Evolutionary conservation across 2,329 filamentous ascomycete genomes (phyloP).

Genomic region (Bretziella fagacearum): DNA sequence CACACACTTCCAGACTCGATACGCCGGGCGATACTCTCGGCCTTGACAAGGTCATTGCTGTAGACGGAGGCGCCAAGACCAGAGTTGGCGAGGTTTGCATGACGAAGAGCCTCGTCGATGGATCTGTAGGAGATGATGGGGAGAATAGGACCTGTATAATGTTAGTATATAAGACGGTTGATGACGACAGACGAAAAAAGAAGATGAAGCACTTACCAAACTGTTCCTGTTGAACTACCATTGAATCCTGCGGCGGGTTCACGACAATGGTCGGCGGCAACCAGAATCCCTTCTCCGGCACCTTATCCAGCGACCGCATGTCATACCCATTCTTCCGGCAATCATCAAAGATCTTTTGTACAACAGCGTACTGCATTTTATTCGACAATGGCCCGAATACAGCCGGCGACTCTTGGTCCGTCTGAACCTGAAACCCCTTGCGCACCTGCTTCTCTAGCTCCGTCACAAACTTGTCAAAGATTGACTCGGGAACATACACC

Average conservation of each 20-base stretch:
- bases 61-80: conserved; percentile 43
- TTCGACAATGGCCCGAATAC: conserved; percentile 47
- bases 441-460: conserved; percentile 20
- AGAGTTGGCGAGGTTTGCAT: conserved; percentile 35
- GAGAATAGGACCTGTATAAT: conserved; percentile 37
- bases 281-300: conserved; percentile 33
- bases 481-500: conserved; percentile 41
- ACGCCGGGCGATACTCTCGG: conserved; percentile 33
- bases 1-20: conserved; percentile 43
- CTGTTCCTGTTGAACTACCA: conserved; percentile 38
- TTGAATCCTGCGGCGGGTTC: conserved; percentile 38
- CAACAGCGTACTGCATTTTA: conserved; percentile 44
- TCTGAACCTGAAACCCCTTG: conserved; percentile 17
- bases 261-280: conserved; percentile 42
- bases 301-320: conserved; percentile 29
- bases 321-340: conserved; percentile 38
- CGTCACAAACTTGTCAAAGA: conserved; percentile 38
- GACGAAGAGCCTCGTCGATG: conserved; percentile 40
- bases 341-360: conserved; percentile 29
- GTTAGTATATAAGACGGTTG: not conserved
- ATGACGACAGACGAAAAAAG: not conserved
- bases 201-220: conserved; percentile 20
- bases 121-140: conserved; percentile 43
- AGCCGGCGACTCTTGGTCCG: conserved; percentile 24
- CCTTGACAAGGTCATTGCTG: conserved; percentile 33